Base-by-base conservation (phyloP, 2,329 filamentous ascomycete species). In the Aspergillus neoniger region DNA sequence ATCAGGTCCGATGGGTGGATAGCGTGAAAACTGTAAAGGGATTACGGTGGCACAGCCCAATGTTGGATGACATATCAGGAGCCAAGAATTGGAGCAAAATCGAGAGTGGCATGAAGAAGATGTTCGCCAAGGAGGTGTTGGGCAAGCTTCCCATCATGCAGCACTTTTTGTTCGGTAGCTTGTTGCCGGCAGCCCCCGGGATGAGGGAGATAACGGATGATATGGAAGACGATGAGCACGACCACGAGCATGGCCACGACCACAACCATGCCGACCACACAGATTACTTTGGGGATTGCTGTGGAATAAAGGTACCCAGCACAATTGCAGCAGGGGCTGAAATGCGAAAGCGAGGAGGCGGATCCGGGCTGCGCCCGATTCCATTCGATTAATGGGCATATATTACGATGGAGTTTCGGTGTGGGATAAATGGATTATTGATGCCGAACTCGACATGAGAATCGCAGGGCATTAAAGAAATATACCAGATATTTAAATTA, bases 81-180 rank as follows among this genome's bases (percentile, higher is more conserved):
- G 90, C 94, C 15, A 93, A 91, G 74, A 91, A 84, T 41, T 99
- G 95, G 95, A 80, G 78, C 65, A 99, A 99, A 81, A 90, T 99
- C 53, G 93, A 98, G 75, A 89, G 84, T 25, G 95, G 95, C 6
- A 98, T 99, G 96, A 86, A 91, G 62, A 91, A 92, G 67, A 99
- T 99, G 96, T 98, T 98, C 72, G 84, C 94, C 55, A 91, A 89
- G 43, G 95, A 99, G 77, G 94, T 99, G 0, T 77, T 99, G 55
- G 88, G 90, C 32, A 99, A 99, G 77, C 76, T 99, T 58, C 95
- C 95, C 0, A 94, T 99, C 47, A 98, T 98, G 92, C 95, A 99
- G 78, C 96, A 99, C 76, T 99, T 99, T 69, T 73, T 99, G 57
- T 99, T 99, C 72, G 95, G 95, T 0, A 89, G 88, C 8, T 77